Base-by-base conservation (phyloP, 2,329 filamentous ascomycete species). In the Claviceps spartinae region DNA sequence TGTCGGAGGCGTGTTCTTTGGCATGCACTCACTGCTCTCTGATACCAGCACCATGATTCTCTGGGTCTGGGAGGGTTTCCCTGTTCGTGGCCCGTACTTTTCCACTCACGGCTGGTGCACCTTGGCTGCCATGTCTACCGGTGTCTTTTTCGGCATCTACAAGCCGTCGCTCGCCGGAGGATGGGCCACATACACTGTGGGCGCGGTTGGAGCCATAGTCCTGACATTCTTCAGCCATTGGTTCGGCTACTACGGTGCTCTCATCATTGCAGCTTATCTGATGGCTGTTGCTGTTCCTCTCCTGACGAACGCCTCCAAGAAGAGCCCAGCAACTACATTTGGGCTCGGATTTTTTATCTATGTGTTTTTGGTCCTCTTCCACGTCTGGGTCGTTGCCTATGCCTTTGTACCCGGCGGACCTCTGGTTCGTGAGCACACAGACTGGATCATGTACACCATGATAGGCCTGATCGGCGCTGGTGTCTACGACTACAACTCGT, bases 41-140 rank as follows among this genome's bases (percentile, higher is more conserved):
- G 93, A 98, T 65, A 95, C 90, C 0, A 97, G 93, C 72, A 98
- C 93, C 51, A 97, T 98, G 89, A 96, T 97, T 53, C 77, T 90
- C 16, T 98, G 93, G 93, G 88, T 88, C 2, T 98, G 93, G 93
- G 89, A 96, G 60, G 93, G 93, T 6, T 98, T 86, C 61, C 93
- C 93, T 14, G 80, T 97, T 42, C 82, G 86, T 48, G 93, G 93
- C 6, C 93, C 93, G 2, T 80, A 93, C 48, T 81, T 89, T 55
- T 88, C 84, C 47, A 88, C 89, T n/a, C 89, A 97, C 62, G 93
- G 90, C 51, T 88, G 87, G 61, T 80, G 85, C 65, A 96, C 89
- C 1, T 79, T 96, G 50, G 77, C 86, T 51, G 84, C 84, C 54
- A 98, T 98, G 93, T 88, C 86, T 30, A 71, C 75, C 42, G 93